Evolutionary conservation across 2,329 filamentous ascomycete species (phyloP), one percentile per base, ranked within the genome.

Genomic region (Calonectria pseudoturangicola): DNA sequence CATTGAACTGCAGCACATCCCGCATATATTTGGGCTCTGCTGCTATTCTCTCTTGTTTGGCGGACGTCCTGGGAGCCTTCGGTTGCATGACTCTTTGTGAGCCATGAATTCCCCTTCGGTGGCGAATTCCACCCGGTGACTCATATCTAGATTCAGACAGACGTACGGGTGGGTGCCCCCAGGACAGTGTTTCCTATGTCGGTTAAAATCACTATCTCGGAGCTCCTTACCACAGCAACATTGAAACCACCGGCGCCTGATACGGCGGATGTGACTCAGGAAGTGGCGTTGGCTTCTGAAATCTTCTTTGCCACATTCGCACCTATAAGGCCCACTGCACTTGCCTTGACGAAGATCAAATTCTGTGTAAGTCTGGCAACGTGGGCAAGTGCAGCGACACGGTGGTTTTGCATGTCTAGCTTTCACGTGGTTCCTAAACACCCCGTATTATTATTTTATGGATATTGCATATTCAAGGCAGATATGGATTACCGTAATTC

Each of bases 191-290:
- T 39, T 28, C 1, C 58, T 10, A 58, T 68, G 65, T 3, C 10
- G 15, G 16, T 68, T 30, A 15, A 48, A 68, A 10, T 48, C 47
- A 2, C 43, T 50, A 21, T 68, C 51, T 36, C 13, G 41, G 15
- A 58, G 16, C 9, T 27, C n/a, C 65, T 68, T 68, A 9, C 65
- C 65, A 27, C 65, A 68, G 41, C 51, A 33, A 27, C 65, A 58
- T 45, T 60, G 39, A 7, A 68, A 47, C 8, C 15, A 28, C 28
- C 41, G 65, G 18, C 65, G 36, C 9, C 27, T 51, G 13, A 18
- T 36, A 13, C 12, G 27, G n/a, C 65, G 54, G 28, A 68, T 15
- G 21, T 68, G 65, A 2, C 28, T 12, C 25, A 25, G 15, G n/a
- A 68, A 68, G 13, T 25, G 39, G 7, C 2, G 39, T 56, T 47